Conservation (phyloP, 2,329 filamentous ascomycete genomes). For the Penicillium sp. region DNA sequence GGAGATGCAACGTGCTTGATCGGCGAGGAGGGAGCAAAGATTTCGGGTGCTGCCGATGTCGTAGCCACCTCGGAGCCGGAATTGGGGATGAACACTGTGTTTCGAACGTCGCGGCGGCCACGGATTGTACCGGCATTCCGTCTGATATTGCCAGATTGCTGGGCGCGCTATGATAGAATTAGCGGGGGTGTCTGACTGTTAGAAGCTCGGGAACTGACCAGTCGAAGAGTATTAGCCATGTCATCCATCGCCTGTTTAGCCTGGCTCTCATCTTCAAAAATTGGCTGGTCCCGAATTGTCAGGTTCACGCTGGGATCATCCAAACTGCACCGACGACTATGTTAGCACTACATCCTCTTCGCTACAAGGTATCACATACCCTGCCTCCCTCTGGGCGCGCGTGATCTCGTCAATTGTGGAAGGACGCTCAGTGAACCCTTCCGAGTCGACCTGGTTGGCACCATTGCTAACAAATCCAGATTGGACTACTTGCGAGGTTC, state of each 20-base stretch:
- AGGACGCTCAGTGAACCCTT: constrained; percentile 40
- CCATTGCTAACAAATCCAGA: constrained; percentile 19
- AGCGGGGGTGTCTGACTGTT: not conserved
- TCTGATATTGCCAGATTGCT: constrained; percentile 49
- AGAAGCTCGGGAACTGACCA: constrained; percentile 28
- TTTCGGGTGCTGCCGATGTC: constrained; percentile 24
- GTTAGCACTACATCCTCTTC: constrained; percentile 9
- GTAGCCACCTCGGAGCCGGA: constrained; percentile 33
- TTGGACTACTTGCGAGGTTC: constrained; percentile 18
- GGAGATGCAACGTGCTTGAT: constrained; percentile 44
- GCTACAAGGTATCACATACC: constrained; percentile 23
- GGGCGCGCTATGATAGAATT: constrained; percentile 38
- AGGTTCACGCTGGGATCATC: constrained; percentile 45
- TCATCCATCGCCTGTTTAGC: constrained; percentile 47
- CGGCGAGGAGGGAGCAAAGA: constrained; percentile 34
- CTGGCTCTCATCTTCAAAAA: constrained; percentile 47
- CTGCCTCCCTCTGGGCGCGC: constrained; percentile 43
- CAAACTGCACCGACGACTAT: constrained; percentile 20
- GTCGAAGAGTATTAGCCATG: constrained; percentile 46
- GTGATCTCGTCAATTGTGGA: constrained; percentile 43
- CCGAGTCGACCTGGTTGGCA: constrained; percentile 31
- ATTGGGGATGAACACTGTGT: constrained; percentile 74
- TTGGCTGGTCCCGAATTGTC: constrained; percentile 47
- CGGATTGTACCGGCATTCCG: constrained; percentile 71
- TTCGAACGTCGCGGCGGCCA: constrained; percentile 83